phyloP scores from a whole-genome alignment of 805 yeast genomes.

The Myxozyma mucilagina region DNA sequence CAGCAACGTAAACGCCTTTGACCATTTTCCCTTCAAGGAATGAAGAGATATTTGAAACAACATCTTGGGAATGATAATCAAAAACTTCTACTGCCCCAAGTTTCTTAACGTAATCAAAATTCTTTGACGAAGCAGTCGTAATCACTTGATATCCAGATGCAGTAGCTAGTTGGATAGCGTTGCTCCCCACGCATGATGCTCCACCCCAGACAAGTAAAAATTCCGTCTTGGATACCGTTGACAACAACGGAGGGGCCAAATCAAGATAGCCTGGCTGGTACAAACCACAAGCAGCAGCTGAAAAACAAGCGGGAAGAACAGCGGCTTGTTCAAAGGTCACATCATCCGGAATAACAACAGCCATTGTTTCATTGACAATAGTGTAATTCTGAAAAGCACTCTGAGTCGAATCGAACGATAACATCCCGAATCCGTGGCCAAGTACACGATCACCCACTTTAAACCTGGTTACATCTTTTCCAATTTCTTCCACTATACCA shows the following conservation, averaged over 20 bases:
- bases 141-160: slow-evolving; percentile 50
- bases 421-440: not conserved
- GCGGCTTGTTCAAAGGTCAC: slow-evolving; percentile 31
- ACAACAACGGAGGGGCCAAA: slow-evolving; percentile 2
- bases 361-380: not conserved
- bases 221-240: not conserved
- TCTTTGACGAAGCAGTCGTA: slow-evolving; percentile 54
- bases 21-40: not conserved
- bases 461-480: slow-evolving; percentile 22
- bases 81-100: slow-evolving; percentile 55
- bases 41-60: slow-evolving; percentile 5
- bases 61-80: slow-evolving; percentile 45
- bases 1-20: slow-evolving; percentile 5
- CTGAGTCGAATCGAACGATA: not conserved
- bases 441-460: slow-evolving; percentile 33
- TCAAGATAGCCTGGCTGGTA: not conserved
- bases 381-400: slow-evolving; percentile 1
- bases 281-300: slow-evolving; percentile 29
- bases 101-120: slow-evolving; percentile 46
- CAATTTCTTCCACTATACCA: slow-evolving; percentile 35
- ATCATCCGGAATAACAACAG: slow-evolving; percentile 26
- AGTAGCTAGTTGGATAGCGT: slow-evolving; percentile 62
- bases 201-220: slow-evolving; percentile 61
- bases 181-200: slow-evolving; percentile 62
- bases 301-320: slow-evolving; percentile 29